These are phyloP conservation scores for Nicotiana tomentosiformis DNA, from an alignment of 257 asterid genomes.

Conservation along the genomic window DNA sequence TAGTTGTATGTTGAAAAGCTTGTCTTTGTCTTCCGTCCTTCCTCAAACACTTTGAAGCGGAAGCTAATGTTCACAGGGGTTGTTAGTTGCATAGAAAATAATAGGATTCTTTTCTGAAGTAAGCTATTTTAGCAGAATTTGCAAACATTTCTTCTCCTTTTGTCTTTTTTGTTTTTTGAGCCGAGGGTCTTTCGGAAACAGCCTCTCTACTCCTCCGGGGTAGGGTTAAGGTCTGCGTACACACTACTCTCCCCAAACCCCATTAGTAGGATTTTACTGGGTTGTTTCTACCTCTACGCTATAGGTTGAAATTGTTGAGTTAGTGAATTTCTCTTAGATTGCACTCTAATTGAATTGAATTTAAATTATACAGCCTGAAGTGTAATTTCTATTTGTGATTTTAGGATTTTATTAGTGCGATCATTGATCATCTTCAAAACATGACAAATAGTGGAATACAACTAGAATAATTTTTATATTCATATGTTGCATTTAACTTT, in stretches of 20 bases:
- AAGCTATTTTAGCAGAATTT: too few species aligned
- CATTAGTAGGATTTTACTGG: too few species aligned
- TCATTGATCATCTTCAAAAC: not conserved
- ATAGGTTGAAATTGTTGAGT: not conserved
- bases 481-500: not conserved
- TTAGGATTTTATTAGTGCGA: not conserved
- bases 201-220: too few species aligned
- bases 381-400: not conserved
- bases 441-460: not conserved
- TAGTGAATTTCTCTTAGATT: not conserved
- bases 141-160: not conserved
- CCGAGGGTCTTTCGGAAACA: too few species aligned
- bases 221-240: too few species aligned
- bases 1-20: too few species aligned
- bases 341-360: not conserved
- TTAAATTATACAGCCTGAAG: not conserved
- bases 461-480: not conserved
- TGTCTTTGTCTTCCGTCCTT: too few species aligned
- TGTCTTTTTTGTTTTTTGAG: too few species aligned
- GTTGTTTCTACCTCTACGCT: not conserved
- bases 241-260: too few species aligned
- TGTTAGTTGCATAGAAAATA: not conserved
- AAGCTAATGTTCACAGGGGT: not conserved
- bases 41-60: too few species aligned
- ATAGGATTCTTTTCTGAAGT: too few species aligned